Conservation (phyloP, 768 basidiomycete species). For the Russula ochroleuca region DNA sequence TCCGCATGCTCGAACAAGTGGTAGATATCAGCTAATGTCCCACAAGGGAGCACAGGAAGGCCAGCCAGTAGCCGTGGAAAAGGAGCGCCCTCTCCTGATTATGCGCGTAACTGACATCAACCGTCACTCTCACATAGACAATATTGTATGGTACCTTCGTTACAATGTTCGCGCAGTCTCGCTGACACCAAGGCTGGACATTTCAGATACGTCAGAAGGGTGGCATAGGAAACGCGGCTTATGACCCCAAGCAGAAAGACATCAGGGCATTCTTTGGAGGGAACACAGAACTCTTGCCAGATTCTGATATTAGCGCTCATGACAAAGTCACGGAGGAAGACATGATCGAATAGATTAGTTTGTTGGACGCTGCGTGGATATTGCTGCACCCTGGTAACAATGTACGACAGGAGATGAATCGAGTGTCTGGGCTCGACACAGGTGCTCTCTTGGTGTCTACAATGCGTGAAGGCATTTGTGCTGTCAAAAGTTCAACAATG, state of each 20-base stretch:
- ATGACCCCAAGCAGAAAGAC: slow-evolving; percentile 71
- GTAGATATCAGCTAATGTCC: slow-evolving; percentile 1
- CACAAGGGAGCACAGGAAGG: slow-evolving; percentile 35
- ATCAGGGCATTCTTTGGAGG: slow-evolving; percentile 71
- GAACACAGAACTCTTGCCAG: slow-evolving; percentile 13
- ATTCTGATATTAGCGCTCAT: slow-evolving; percentile 32
- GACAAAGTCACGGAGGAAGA: slow-evolving; percentile 29
- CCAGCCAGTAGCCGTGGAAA: slow-evolving; percentile 30
- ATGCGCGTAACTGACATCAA: slow-evolving; percentile 52
- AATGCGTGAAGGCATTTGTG: not conserved
- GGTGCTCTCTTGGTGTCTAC: not conserved
- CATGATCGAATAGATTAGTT: slow-evolving; percentile 1
- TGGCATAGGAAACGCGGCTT: slow-evolving; percentile 64
- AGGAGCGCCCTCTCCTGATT: slow-evolving; percentile 36
- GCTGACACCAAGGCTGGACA: not conserved
- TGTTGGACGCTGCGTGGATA: not conserved
- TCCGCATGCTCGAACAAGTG: slow-evolving; percentile 30
- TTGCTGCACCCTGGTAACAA: not conserved
- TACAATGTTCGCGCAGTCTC: not conserved
- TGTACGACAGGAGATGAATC: not conserved
- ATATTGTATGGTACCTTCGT: slow-evolving; percentile 46
- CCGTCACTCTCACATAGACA: slow-evolving; percentile 49
- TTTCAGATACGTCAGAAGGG: slow-evolving; percentile 62
- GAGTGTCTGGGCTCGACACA: not conserved
- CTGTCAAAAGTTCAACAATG: not conserved